Conservation (phyloP, 441 rosid species). For the Daphne laureola region DNA sequence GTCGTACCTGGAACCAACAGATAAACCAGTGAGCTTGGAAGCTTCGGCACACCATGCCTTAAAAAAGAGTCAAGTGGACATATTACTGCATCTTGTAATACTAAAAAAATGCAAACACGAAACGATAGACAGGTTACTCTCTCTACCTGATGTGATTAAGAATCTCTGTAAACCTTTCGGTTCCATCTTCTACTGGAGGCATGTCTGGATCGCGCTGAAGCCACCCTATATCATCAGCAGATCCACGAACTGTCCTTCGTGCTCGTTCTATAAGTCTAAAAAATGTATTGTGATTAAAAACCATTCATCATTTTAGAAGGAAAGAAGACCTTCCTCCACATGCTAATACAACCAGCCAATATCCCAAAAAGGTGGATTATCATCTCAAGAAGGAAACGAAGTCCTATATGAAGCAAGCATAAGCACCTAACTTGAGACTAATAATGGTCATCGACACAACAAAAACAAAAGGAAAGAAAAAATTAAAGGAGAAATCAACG, state of each 20-base stretch:
- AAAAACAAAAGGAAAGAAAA: no score
- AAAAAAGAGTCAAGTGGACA: slow-evolving; percentile 15
- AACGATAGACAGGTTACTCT: neutral
- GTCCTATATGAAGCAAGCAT: neutral
- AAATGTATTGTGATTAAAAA: slow-evolving; percentile 3
- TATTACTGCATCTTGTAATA: slow-evolving; percentile 19
- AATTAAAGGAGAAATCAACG: no score
- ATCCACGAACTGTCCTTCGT: slow-evolving; percentile 84
- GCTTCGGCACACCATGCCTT: slow-evolving; percentile 92
- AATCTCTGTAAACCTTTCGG: slow-evolving; percentile 61
- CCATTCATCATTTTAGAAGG: slow-evolving; percentile 1
- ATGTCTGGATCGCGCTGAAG: slow-evolving; percentile 56
- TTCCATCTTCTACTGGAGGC: slow-evolving; percentile 90
- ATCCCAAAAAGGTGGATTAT: neutral
- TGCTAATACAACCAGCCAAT: slow-evolving; percentile 2
- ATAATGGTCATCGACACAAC: no score
- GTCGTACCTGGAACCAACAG: slow-evolving; percentile 83
- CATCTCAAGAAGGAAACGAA: neutral
- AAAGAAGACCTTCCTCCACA: slow-evolving; percentile 7
- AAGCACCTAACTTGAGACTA: no score
- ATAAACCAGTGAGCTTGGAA: slow-evolving; percentile 78
- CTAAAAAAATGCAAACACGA: slow-evolving; percentile 17
- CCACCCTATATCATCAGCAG: slow-evolving; percentile 97
- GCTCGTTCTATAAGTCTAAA: slow-evolving; percentile 81
- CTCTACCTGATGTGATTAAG: slow-evolving; percentile 72